Base-by-base conservation (phyloP, 2,329 filamentous ascomycete species). In the Ophiobolus disseminans region DNA sequence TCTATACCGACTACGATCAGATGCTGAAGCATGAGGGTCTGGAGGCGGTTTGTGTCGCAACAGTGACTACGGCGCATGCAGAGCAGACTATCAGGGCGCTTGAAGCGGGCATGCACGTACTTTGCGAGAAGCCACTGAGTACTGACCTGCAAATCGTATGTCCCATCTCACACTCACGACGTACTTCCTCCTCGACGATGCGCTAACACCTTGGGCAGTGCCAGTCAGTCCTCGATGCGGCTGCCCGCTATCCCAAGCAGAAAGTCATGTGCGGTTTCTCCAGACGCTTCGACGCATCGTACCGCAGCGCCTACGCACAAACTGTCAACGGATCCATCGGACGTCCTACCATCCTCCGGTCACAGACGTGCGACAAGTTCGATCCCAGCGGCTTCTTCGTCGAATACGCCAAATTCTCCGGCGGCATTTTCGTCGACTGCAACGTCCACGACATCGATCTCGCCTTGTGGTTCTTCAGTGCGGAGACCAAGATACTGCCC, bases 351-450 rank as follows among this genome's bases (percentile, higher is more conserved):
- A 76, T 88, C 34, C 76, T 88, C 58, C 82, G 85, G 56, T 83
- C 79, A 36, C 86, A 88, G 69, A 88, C 85, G 0, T 87, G 84
- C 70, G 85, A 89, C 72, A 86, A 84, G 66, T 60, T 83, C 47
- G 84, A 87, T 50, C 82, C 84, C 0, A 78, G 78, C 0, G 85
- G 85, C 36, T 88, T 87, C 77, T 89, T 88, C 67, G 84, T 89
- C 45, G 76, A 80, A 17, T 89, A 88, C 70, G 84, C 86, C 10
- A 76, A 84, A 58, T 85, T 82, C 72, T 82, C 77, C 1, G 86
- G 86, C 25, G 86, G 86, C 17, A 87, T 88, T 65, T 89, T 89
- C 59, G 86, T 88, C 48, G 86, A 89, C 75, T 86, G 83, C 73
- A 84, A 82, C 41, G 84, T 89, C 62, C 86, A 89, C 74, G 86